Evolutionary conservation across 345 rosid genomes (phyloP), one percentile per base, ranked within the genome.

Genomic region (Syzygium aqueum): DNA sequence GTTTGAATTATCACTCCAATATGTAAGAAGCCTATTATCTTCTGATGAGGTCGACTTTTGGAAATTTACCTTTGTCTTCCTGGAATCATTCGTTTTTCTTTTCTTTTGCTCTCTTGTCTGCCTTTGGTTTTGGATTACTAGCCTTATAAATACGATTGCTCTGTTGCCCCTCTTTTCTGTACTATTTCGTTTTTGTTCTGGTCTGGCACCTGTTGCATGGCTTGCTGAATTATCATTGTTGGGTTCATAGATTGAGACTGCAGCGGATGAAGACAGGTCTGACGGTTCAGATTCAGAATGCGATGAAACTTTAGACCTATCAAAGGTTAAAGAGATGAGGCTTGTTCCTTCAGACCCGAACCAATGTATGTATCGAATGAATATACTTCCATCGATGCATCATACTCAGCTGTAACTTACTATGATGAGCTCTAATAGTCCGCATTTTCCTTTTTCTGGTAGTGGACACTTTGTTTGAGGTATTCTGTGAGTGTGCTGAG

Each of bases 401-500:
- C 53, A n/a, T 78, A 73, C 50, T 88, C 49, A 52, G 40, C 63
- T 73, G 14, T 53, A 84, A 51, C 59, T 17, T 84, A 30, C 59
- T 53, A 49, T 53, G 54, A 30, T 51, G 59, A 5, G 59, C 77
- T n/a, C 23, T 49, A 84, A 21, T 83, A 73, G 2, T 85, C 37
- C 6, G 17, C 37, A n/a, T 91, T 87, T 78, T 67, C 37, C 40
- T 88, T 27, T 84, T 57, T 86, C 3, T 90, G 88, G 85, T 86
- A 98, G 99, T 98, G 99, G 98, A 96, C 90, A 92, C 92, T 73
- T 88, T 98, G 80, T 98, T 98, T 91, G 95, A 94, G 89, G 86
- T 95, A 51, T 96, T 98, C 87, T 96, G 98, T 8, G 95, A 96
- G 90, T 94, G 99, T 84, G 98, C 99, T 30, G 98, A 95, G 92